These are phyloP conservation scores for Magnolia officinalis DNA, from an alignment of 164 flowering plant genomes.

Conservation along the genomic window DNA sequence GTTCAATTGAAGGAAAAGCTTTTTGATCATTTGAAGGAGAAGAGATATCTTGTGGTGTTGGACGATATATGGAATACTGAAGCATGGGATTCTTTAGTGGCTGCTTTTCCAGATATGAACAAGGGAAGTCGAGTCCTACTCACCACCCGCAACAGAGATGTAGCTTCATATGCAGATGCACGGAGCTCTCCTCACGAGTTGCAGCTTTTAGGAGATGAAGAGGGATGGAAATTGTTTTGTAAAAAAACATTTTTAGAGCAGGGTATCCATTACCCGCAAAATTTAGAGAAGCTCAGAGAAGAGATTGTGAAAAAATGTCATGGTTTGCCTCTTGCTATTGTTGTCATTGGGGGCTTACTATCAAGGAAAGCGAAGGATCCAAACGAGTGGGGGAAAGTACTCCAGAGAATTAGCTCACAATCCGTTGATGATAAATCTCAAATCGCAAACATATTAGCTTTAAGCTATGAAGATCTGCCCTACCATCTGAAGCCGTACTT, in stretches of 20 bases:
- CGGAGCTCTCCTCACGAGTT: neutral
- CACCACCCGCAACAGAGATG: slow-evolving; percentile 27
- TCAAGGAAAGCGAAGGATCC: no score
- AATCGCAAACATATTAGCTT: neutral
- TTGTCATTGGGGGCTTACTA: no score
- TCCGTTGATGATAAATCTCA: no score
- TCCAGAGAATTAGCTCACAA: no score
- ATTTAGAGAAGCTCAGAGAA: neutral
- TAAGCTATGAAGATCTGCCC: slow-evolving; percentile 15
- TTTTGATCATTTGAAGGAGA: neutral
- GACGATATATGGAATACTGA: slow-evolving; percentile 35
- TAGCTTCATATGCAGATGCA: slow-evolving; percentile 7
- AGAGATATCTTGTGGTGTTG: slow-evolving; percentile 24
- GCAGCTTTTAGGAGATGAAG: slow-evolving; percentile 4
- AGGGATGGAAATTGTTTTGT: slow-evolving; percentile 30
- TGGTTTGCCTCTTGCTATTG: neutral
- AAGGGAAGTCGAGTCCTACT: slow-evolving; percentile 28
- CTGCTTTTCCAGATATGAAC: slow-evolving; percentile 22
- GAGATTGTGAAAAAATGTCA: neutral
- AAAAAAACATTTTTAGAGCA: slow-evolving; percentile 15
- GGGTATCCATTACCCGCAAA: neutral
- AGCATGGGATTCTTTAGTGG: slow-evolving; percentile 23
- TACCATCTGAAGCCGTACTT: slow-evolving; percentile 21
- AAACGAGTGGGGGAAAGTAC: no score
- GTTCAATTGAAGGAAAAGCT: slow-evolving; percentile 8